Base-by-base conservation (phyloP, 108 stramenopile genomes). In the Nannochloropsis granulata region DNA sequence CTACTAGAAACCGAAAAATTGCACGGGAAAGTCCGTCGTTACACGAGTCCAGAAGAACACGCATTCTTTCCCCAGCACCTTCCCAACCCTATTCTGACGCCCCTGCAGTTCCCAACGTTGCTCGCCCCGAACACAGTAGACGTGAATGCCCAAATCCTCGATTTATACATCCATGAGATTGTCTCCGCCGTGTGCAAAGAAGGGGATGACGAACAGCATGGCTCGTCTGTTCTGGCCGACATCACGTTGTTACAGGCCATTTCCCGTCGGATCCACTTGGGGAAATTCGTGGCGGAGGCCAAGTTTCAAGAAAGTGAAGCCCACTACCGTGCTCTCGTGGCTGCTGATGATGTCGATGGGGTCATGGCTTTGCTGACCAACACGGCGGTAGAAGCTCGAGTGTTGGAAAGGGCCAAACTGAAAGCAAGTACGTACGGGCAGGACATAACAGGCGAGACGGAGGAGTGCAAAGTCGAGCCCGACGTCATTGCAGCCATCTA, bases 171-270 rank as follows among this genome's bases (percentile, higher is more conserved):
- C 23, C 90, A 92, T 25, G 84, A 92, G 19, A 91, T 99, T 13
- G 93, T 97, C 23, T 95, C 96, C 12, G 83, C 94, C 34, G 83
- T 93, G 23, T 87, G 93, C 43, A 84, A 90, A 23, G 46, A 81
- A 24, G 98, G 98, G 23, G 97, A 98, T 83, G 98, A 99, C 86
- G 97, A 96, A 85, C 97, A 99, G 90, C 93, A 99, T 86, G 98
- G 98, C 23, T 94, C 94, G 14, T 92, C 93, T 0, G 94, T 95
- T 21, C 81, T 97, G 24, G 85, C 90, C 44, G 98, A 99, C 86
- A 94, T 97, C 84, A 86, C 93, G 1, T 92, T 91, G 21, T 84
- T 96, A 56, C 97, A 98, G 85, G 97, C 97, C 13, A 85, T 99
- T 34, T 92, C 91, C 25, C 92, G 93, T 81, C 90, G 98, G 80